These are phyloP conservation scores for Croton laevigatus DNA, from an alignment of 441 rosid genomes.

Conservation along the genomic window DNA sequence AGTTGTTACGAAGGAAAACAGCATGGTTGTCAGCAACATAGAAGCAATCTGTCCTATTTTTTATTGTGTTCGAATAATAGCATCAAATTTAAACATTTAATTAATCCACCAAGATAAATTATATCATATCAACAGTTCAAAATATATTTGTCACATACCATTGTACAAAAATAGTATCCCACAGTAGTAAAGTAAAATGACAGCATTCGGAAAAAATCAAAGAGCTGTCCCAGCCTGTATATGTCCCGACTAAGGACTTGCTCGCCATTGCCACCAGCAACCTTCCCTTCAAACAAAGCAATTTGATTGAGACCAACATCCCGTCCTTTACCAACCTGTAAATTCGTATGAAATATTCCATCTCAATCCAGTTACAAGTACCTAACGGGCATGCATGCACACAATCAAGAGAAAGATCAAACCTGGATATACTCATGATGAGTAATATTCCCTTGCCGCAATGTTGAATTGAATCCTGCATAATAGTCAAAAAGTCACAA, in stretches of 20 bases:
- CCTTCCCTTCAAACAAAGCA: slow-evolving; percentile 98
- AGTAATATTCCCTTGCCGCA: slow-evolving; percentile 98
- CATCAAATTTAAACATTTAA: slow-evolving; percentile 8
- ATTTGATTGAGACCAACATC: slow-evolving; percentile 99
- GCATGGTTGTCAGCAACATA: not conserved
- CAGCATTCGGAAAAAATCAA: slow-evolving; percentile 98
- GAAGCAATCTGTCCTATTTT: not conserved
- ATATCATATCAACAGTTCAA: not conserved
- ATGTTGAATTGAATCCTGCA: slow-evolving; percentile 94
- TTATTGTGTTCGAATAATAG: slow-evolving; percentile 11
- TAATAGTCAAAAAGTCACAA: not conserved
- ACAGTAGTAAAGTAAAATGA: slow-evolving; percentile 97
- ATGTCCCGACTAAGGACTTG: slow-evolving; percentile 99
- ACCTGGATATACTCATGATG: slow-evolving; percentile 99
- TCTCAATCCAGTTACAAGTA: slow-evolving; percentile 10
- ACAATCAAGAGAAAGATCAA: slow-evolving; percentile 2
- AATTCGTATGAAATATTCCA: slow-evolving; percentile 24
- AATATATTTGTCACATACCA: slow-evolving; percentile 53
- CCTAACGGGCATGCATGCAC: not conserved
- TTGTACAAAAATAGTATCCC: slow-evolving; percentile 92
- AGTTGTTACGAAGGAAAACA: not conserved
- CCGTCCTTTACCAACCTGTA: slow-evolving; percentile 98
- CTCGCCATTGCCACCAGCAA: slow-evolving; percentile 98
- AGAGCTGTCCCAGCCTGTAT: slow-evolving; percentile 98
- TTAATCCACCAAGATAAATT: slow-evolving; percentile 1